Base-by-base conservation (phyloP, 2,329 filamentous ascomycete species). In the Bipolaris gigantea region DNA sequence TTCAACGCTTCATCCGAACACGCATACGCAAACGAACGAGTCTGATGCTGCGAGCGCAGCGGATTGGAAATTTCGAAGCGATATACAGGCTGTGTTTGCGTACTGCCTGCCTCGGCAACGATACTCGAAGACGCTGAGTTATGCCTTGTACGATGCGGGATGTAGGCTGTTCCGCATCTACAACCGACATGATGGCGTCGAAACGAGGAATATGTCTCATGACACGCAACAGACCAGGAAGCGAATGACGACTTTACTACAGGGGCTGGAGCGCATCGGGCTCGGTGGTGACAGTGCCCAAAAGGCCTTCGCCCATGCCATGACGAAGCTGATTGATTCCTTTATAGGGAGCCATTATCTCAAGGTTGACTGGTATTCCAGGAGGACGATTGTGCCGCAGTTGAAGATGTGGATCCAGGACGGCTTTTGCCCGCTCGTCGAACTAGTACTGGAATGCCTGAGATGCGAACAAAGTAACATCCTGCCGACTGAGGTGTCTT, bases 271-370 rank as follows among this genome's bases (percentile, higher is more conserved):
- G 60, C 79, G 82, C 42, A 84, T 90, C 19, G 89, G 89, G 0
- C 75, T 92, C 16, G 85, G 85, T 1, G 87, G 87, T 23, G 85
- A 89, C 64, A 80, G 77, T 44, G 89, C 89, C 47, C 86, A 91
- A 65, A 81, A 88, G 27, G 78, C 89, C 33, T 87, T 91, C 64
- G 89, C 88, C 15, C 85, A 88, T 70, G 80, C 88, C 23, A 86
- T 91, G 80, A 82, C 90, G 66, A 75, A 76, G 33, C 79, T 87
- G 54, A 85, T 92, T 79, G 80, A 81, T 39, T 77, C 81, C 11
- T 88, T 87, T 62, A 82, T 92, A 36, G 76, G 77, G 35, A 78
- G 80, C 44, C 83, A 82, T 6, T 90, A 86, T 65, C 79, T 84
- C 48, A 76, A 76, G 53, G 83, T 86, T 2, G 79, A 85, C 43